Evolutionary conservation across 352 stramenopile species (phyloP), one percentile per base, ranked within the genome.

Genomic region (Saprolegnia diclina): DNA sequence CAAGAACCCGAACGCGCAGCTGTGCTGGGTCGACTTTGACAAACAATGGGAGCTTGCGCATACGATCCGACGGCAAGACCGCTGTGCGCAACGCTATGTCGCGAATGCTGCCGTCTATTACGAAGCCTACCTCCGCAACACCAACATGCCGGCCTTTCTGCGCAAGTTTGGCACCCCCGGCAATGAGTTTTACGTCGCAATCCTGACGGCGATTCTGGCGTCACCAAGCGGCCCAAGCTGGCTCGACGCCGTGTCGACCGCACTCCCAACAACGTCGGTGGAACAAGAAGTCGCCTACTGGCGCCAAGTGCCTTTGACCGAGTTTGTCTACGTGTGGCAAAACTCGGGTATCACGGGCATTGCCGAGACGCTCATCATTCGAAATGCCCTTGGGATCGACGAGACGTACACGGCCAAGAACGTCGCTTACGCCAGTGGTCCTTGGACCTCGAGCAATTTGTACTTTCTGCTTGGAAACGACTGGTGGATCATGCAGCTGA

Each of bases 11-110:
- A 13, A 16, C 38, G 40, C 61, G 18, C 61, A 54, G 48, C 26
- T 54, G 21, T 67, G 61, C n/a, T 67, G 61, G 61, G 48, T 67
- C 5, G 61, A 67, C 32, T 56, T 67, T 16, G 21, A 24, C 0
- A 46, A 45, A 38, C 22, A n/a, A 38, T 67, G n/a, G 11, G 61
- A 67, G 37, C 4, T 67, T 18, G 61, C 61, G 1, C 61, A 54
- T 5, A 56, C 61, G 10, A 0, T 10, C 2, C 5, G 7, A 11
- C 61, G 61, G 4, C 61, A 67, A 56, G 18, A 13, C 2, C 61
- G 61, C 7, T 67, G 61, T n/a, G 40, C 10, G 19, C 5, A 7
- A 38, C 22, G 18, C 21, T 67, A 56, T 18, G 13, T n/a, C 16
- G 4, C 4, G 6, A 67, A 67, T 35, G 61, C 21, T 6, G 61